Base-by-base conservation (phyloP, 2,329 filamentous ascomycete genomes). In the Davidsoniella neocaledoniae region DNA sequence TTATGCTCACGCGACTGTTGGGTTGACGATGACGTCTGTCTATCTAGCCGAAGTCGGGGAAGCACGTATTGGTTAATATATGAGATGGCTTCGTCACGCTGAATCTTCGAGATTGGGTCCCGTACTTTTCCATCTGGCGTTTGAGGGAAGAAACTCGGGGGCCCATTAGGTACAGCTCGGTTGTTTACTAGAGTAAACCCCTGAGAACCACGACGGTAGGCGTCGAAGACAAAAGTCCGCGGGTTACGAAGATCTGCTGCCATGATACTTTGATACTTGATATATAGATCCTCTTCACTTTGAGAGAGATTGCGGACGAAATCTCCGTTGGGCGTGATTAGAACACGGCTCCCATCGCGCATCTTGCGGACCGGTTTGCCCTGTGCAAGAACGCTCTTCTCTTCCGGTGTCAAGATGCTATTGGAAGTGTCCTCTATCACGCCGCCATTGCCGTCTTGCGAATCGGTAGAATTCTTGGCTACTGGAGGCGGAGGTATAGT, bases 321-420 rank as follows among this genome's bases (percentile, higher is more conserved):
- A 54, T 85, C 79, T 9, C 84, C 83, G 54, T 82, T 79, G 0
- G 83, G 81, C 0, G 83, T 87, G 48, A 88, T 76, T 56, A 88
- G 72, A 55, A 83, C 77, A 23, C 81, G 73, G 60, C 74, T 72
- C 50, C 77, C 78, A 46, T 64, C 63, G 45, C 65, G 64, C 38
- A 78, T 63, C 60, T 81, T 81, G 53, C 71, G 73, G 7, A 82
- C 74, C 9, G 76, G 66, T 53, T 71, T 68, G 44, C 77, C 77
- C 2, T 69, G 66, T n/a, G 71, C 66, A 5, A 81, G 66, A 2
- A 67, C 61, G 12, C 68, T 65, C 26, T 77, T 70, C 54, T 82
- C 77, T 43, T 76, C 69, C 41, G 70, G 67, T 1, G 64, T 68
- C 37, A 76, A 68, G 21, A 70, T 67, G 9, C 68, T 42, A 10